Base-by-base conservation (phyloP, 768 basidiomycete species). In the Psilocybe tampanensis region DNA sequence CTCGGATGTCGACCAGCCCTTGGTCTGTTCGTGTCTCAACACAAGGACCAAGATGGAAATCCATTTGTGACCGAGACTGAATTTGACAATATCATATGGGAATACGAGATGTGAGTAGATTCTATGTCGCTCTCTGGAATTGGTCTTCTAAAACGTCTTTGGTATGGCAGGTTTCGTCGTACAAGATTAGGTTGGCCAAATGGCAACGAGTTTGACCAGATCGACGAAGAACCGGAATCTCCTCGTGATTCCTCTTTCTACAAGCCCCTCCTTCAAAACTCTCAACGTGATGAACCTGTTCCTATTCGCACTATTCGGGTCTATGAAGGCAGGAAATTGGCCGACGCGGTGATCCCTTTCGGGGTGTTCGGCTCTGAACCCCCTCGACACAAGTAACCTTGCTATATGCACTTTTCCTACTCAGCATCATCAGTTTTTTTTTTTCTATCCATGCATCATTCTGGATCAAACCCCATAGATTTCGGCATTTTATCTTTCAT, bases 171-270 rank as follows among this genome's bases (percentile, higher is more conserved):
- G 57, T 90, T 89, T 73, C 83, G 84, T 39, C 82, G 87, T 50
- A 74, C 74, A 54, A 83, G 89, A 41, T 83, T 90, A 67, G 83
- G 88, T 63, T 90, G 87, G 88, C 86, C 87, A 5, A 72, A 77
- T 39, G 36, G 36, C 12, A 79, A 82, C 23, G 56, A 43, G 33
- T 42, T 56, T 33, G 64, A 66, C 13, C 57, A 60, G 22, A 63
- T 56, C 26, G 68, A 69, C n/a, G 62, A 65, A 4, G 64, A 66
- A 24, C 52, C 55, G 6, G 36, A n/a, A 39, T 15, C n/a, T 13
- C 36, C 13, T 53, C 45, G 41, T 41, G 41, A 24, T 29, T 47
- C 44, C 56, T 55, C 56, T 18, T 2, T 24, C 24, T 33, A 32
- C 13, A 23, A 52, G 11, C 19, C 17, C 0, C 23, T 39, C 5